These are phyloP conservation scores for Eragrostis nindensis DNA, from an alignment of 176 grass and related monocot genomes.

Conservation along the genomic window DNA sequence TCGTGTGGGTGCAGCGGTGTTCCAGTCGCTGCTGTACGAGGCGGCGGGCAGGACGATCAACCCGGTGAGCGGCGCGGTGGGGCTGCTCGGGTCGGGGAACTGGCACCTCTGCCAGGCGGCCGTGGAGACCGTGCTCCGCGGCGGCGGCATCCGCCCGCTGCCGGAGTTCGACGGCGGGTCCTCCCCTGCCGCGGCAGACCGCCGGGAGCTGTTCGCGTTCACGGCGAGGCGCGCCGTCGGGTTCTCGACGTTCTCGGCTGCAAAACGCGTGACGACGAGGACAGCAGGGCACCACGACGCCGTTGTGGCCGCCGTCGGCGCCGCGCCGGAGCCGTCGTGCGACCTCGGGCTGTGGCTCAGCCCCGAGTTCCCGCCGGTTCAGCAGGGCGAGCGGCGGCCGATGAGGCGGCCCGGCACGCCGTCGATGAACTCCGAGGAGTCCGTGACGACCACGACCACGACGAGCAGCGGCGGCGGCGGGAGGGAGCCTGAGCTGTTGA, in stretches of 20 bases:
- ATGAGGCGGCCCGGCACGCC: conserved; percentile 55
- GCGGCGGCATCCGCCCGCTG: conserved; percentile 58
- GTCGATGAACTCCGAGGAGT: conserved; percentile 77
- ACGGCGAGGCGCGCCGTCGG: conserved; percentile 36
- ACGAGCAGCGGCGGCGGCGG: conserved; percentile 19
- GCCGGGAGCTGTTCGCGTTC: conserved; percentile 17
- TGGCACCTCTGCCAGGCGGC: conserved; percentile 94
- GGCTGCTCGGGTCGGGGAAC: conserved; percentile 71
- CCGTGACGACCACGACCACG: conserved; percentile 62
- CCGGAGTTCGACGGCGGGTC: conserved; percentile 45
- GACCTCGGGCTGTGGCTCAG: conserved; percentile 60
- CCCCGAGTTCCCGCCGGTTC: conserved; percentile 28
- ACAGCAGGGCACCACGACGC: neutral
- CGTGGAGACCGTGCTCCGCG: conserved; percentile 83
- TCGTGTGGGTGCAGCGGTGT: conserved; percentile 60
- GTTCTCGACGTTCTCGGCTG: conserved; percentile 59
- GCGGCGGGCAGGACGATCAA: conserved; percentile 95
- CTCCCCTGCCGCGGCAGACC: neutral
- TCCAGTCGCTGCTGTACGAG: conserved; percentile 94
- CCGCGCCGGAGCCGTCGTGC: conserved; percentile 33
- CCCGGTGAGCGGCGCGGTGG: conserved; percentile 88
- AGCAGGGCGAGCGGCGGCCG: neutral
- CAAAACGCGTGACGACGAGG: conserved; percentile 35
- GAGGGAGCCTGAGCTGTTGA: conserved; percentile 57
- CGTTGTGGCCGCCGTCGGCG: neutral